Conservation (phyloP, 2,329 filamentous ascomycete species). For the Ascochyta pisi region DNA sequence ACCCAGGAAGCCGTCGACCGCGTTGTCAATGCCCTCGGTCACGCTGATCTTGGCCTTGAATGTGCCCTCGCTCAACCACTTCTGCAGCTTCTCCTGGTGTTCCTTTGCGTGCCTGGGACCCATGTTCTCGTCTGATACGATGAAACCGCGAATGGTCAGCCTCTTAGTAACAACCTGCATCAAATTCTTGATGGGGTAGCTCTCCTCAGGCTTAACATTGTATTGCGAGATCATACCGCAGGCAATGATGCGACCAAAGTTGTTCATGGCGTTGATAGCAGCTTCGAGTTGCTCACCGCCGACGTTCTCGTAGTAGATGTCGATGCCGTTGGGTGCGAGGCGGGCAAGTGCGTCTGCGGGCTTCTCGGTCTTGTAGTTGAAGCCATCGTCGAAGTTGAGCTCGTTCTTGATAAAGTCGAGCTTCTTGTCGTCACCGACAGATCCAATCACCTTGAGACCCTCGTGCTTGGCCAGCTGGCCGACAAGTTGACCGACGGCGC, state of each 20-base stretch:
- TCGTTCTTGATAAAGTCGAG: conserved; percentile 75
- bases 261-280: conserved; percentile 68
- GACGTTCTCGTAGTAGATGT: conserved; percentile 85
- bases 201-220: conserved; percentile 65
- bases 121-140: conserved; percentile 71
- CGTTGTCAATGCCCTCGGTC: conserved; percentile 79
- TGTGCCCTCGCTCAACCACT: conserved; percentile 78
- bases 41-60: conserved; percentile 74
- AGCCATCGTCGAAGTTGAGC: conserved; percentile 74
- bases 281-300: conserved; percentile 77
- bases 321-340: conserved; percentile 77
- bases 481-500: conserved; percentile 82
- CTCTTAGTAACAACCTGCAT: conserved; percentile 71
- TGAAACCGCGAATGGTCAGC: conserved; percentile 76
- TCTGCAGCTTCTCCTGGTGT: conserved; percentile 76
- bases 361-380: conserved; percentile 89
- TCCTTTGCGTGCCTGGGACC: conserved; percentile 71
- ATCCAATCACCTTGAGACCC: conserved; percentile 79
- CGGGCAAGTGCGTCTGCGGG: conserved; percentile 71
- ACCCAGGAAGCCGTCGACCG: conserved; percentile 73
- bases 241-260: conserved; percentile 68
- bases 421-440: conserved; percentile 81
- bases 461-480: conserved; percentile 84
- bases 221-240: conserved; percentile 78
- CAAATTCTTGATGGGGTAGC: conserved; percentile 72